Conservation (phyloP, 345 rosid genomes). For the Melastoma malabathricum region DNA sequence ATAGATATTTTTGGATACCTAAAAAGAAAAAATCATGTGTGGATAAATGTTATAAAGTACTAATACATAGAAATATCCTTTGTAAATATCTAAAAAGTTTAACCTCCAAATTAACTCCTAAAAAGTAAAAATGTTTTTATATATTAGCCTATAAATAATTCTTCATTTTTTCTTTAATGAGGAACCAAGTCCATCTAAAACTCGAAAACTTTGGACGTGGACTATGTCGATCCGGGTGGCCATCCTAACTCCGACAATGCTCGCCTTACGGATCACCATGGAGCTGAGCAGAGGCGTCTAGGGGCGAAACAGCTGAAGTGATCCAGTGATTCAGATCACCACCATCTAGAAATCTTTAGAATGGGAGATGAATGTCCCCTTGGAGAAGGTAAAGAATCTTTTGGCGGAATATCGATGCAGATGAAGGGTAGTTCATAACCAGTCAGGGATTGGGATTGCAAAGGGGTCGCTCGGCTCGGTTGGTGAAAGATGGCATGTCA, state of each 20-base stretch:
- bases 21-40: too few species aligned
- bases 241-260: conserved; percentile 21
- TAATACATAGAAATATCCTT: too few species aligned
- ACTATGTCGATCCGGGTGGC: too few species aligned
- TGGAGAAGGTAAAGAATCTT: conserved; percentile 23
- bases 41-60: too few species aligned
- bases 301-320: conserved; percentile 83
- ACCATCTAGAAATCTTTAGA: conserved; percentile 31
- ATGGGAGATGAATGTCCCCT: conserved; percentile 26
- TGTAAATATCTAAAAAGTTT: too few species aligned
- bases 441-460: not conserved
- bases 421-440: conserved; percentile 22
- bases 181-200: conserved; percentile 50
- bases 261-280: conserved; percentile 12
- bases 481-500: conserved; percentile 15
- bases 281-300: conserved; percentile 35
- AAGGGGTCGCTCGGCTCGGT: conserved; percentile 9
- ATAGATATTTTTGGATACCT: too few species aligned
- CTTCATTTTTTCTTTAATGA: too few species aligned
- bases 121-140: too few species aligned
- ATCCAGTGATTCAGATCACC: conserved; percentile 17
- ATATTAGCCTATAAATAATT: too few species aligned
- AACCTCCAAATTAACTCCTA: too few species aligned
- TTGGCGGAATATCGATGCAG: conserved; percentile 19
- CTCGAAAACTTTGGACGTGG: conserved; percentile 36